Conservation (phyloP, 2,329 filamentous ascomycete species). For the Conoideocrella luteorostrata region DNA sequence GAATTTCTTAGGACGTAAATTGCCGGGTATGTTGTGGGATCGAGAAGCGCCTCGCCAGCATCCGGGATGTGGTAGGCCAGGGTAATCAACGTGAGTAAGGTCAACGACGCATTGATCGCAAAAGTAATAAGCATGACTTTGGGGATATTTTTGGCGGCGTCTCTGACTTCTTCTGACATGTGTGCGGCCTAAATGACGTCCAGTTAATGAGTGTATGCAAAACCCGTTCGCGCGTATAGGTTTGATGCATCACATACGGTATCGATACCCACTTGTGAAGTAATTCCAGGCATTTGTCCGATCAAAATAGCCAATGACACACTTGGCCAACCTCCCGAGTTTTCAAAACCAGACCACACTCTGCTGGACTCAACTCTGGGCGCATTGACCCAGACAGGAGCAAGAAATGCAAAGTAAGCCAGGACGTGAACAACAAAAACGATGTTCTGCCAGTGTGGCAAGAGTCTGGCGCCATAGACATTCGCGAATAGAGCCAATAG, state of each 20-base stretch:
- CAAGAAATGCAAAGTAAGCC: constrained; percentile 11
- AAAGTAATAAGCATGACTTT: constrained; percentile 8
- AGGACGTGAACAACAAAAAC: constrained; percentile 11
- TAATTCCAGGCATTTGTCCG: constrained; percentile 12
- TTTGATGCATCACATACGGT: constrained; percentile 4
- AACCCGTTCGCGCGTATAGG: too few species aligned
- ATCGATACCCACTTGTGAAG: constrained; percentile 11
- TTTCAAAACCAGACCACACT: constrained; percentile 12
- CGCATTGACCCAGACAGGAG: constrained; percentile 13
- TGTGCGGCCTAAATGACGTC: constrained; percentile 4
- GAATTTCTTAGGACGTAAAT: constrained; percentile 8
- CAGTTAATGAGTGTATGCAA: too few species aligned
- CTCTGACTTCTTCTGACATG: constrained; percentile 13
- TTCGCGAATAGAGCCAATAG: constrained; percentile 6
- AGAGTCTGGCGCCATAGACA: constrained; percentile 9
- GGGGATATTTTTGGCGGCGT: constrained; percentile 11
- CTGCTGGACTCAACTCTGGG: constrained; percentile 7
- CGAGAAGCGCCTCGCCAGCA: constrained; percentile 5
- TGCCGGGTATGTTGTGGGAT: constrained; percentile 8
- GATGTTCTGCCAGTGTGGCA: constrained; percentile 12
- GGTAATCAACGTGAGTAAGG: constrained; percentile 3
- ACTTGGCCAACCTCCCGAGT: constrained; percentile 11
- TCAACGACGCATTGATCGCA: constrained; percentile 2
- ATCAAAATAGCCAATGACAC: constrained; percentile 11
- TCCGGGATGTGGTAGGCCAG: constrained; percentile 10